Base-by-base conservation (phyloP, 1,284 basidiomycete genomes). In the Trichosporon ovoides region DNA sequence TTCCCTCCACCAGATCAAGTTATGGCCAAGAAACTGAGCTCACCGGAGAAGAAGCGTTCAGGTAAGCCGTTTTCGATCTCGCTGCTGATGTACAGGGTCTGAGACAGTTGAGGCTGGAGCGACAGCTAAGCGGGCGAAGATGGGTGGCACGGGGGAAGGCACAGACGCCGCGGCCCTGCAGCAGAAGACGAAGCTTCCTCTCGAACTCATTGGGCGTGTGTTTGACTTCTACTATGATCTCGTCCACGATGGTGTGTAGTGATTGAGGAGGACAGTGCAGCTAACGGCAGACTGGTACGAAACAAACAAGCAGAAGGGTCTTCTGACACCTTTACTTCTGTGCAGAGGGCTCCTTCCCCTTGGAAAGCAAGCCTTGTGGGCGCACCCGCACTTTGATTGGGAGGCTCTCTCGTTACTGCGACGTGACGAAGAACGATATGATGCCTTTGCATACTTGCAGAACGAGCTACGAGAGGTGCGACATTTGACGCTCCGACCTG, bases 201-300 rank as follows among this genome's bases (percentile, higher is more conserved):
- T 46, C 22, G 40, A 46, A 24, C 13, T 46, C 5, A 46, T 46
- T 7, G 40, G 40, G 20, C 40, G 40, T 14, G 22, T 46, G 22
- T 46, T 46, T 24, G 40, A 46, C 40, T 46, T 46, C 43, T 48
- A 48, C 24, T 48, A 48, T 16, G 43, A 48, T 22, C 16, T n/a
- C 13, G 22, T 48, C 22, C 43, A 48, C 13, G 43, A 48, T 14
- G 43, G 43, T 48, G 22, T 9, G 43, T 24, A 28, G 10, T 48
- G 4, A 6, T 10, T 4, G 14, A 9, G 5, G 11, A 28, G 2
- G 22, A 4, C 16, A 7, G 3, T 3, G n/a, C n/a, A 28, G 43
- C 43, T 48, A 6, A 48, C 24, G 1, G 3, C 43, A 48, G 43
- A 48, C 24, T 48, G 43, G 43, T 48, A 48, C 43, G 7, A 31